These are phyloP conservation scores for Croton setiger DNA, from an alignment of 441 rosid genomes.

Conservation along the genomic window DNA sequence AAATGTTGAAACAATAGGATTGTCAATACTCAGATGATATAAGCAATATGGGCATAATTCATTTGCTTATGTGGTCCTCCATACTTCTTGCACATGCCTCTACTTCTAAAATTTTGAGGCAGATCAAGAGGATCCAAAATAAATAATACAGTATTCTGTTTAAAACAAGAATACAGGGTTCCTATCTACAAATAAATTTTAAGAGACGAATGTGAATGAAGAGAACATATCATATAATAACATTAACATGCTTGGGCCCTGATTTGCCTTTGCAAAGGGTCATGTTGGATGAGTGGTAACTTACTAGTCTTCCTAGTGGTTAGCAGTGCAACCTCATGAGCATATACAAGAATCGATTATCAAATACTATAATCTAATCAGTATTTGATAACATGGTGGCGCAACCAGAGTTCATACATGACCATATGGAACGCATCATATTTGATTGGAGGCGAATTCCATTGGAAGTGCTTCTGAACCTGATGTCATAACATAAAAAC, in stretches of 20 bases:
- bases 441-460: slow-evolving; percentile 82
- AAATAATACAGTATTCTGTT: neutral
- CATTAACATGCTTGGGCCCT: neutral
- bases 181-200: neutral
- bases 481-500: slow-evolving; percentile 30
- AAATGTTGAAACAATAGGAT: too few species aligned
- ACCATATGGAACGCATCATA: slow-evolving; percentile 93
- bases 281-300: slow-evolving; percentile 1
- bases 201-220: neutral
- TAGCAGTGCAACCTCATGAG: slow-evolving; percentile 18
- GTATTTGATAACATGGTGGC: slow-evolving; percentile 83
- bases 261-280: neutral
- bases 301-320: slow-evolving; percentile 28
- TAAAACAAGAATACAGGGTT: neutral
- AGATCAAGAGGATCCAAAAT: neutral
- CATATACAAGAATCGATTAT: slow-evolving; percentile 7
- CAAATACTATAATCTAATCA: slow-evolving; percentile 28
- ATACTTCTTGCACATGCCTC: neutral
- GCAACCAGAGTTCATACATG: slow-evolving; percentile 93
- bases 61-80: neutral
- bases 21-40: neutral
- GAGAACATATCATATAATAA: neutral
- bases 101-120: neutral
- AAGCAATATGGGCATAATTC: neutral
- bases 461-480: slow-evolving; percentile 95